Evolutionary conservation across 352 stramenopile genomes (phyloP).

Genomic region (Pythium dissimile): DNA sequence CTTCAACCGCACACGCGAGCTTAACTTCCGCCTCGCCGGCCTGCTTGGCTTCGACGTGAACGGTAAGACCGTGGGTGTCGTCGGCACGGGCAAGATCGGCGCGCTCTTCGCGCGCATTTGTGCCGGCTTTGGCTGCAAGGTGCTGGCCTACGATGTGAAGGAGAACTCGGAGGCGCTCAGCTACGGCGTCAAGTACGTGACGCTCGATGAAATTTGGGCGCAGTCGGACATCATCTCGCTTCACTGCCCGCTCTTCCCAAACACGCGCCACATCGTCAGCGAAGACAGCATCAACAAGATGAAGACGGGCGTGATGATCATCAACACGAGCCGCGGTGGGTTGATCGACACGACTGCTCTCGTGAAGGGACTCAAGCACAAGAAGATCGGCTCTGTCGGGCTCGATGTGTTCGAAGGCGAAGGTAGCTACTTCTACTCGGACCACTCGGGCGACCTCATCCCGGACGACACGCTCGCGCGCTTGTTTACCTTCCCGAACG

Average conservation of each 20-base stretch:
- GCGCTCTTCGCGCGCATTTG: constrained; percentile 49
- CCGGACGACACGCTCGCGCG: constrained; percentile 64
- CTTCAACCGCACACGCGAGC: constrained; percentile 70
- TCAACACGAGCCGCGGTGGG: constrained; percentile 89
- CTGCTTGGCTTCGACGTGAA: constrained; percentile 64
- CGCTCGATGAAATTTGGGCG: constrained; percentile 57
- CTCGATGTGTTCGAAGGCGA: constrained; percentile 90
- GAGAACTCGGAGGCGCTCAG: constrained; percentile 44
- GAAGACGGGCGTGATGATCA: constrained; percentile 81
- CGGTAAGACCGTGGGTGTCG: constrained; percentile 65
- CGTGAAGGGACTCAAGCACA: constrained; percentile 69
- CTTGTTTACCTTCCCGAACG: constrained; percentile 82
- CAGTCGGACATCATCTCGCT: constrained; percentile 87
- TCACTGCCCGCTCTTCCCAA: constrained; percentile 79
- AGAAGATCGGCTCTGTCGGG: constrained; percentile 73
- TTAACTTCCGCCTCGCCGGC: constrained; percentile 68
- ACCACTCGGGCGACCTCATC: constrained; percentile 64
- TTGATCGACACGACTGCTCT: constrained; percentile 84
- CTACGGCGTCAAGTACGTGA: constrained; percentile 50
- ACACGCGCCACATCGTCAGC: constrained; percentile 86
- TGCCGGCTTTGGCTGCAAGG: constrained; percentile 23
- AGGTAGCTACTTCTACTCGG: constrained; percentile 75
- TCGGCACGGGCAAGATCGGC: constrained; percentile 60
- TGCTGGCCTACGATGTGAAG: constrained; percentile 66
- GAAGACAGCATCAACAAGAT: constrained; percentile 78